A percentile compares a stretch with the other conserved stretches of the same genome.
Evolutionary conservation across 768 basidiomycete species (phyloP).

Genomic region (Rhodotorula kratochvilovae): DNA sequence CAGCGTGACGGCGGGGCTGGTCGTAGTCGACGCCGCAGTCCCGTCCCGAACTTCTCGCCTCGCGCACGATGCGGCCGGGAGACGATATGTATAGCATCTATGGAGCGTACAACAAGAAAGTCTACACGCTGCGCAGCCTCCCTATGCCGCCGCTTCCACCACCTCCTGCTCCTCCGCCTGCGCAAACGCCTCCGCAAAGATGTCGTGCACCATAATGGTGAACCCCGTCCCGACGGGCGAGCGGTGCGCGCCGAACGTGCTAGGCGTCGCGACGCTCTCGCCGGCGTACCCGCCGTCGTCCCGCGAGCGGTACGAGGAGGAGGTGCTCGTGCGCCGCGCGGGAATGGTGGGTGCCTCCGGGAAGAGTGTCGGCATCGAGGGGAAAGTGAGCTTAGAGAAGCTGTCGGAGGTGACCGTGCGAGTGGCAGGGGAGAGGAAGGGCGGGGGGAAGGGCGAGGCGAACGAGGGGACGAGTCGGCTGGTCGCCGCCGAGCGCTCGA

Average conservation of each 20-base stretch:
- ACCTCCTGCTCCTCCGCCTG: neutral
- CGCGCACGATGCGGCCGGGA: too few relatives aligned
- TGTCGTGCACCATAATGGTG: neutral
- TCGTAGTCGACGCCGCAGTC: too few relatives aligned
- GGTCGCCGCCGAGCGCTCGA: neutral
- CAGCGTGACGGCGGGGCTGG: too few relatives aligned
- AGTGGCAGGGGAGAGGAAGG: neutral
- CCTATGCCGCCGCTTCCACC: too few relatives aligned
- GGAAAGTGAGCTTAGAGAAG: slow-evolving; percentile 2
- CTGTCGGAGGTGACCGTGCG: neutral
- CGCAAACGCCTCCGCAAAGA: slow-evolving; percentile 9
- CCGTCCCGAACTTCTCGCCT: too few relatives aligned
- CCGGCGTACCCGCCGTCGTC: too few relatives aligned
- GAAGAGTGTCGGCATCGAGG: slow-evolving; percentile 6
- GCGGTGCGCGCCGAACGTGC: neutral
- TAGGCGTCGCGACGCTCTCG: neutral
- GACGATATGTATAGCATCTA: too few relatives aligned
- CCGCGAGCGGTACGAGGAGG: slow-evolving; percentile 1
- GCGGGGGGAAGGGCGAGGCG: slow-evolving; percentile 4
- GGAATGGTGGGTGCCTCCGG: neutral
- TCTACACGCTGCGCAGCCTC: too few relatives aligned
- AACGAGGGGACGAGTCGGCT: neutral
- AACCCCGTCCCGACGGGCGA: neutral
- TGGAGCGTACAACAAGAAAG: neutral
- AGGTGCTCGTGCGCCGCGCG: neutral